Base-by-base conservation (phyloP, 1,284 basidiomycete species). In the Sporisorium reilianum region DNA sequence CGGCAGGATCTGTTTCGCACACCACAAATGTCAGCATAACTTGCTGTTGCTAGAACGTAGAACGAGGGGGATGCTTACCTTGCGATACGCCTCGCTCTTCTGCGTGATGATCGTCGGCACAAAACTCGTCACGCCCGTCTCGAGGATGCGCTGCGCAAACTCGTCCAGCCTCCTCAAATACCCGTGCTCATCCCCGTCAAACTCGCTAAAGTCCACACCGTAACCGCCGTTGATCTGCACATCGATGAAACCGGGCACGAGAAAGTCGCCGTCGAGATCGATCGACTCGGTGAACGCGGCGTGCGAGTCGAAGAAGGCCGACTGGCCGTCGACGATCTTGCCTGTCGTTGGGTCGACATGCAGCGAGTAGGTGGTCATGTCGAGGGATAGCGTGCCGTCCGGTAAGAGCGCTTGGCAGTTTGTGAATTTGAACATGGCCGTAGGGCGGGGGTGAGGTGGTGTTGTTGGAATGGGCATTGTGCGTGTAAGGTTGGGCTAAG, bases 221-320 rank as follows among this genome's bases (percentile, higher is more conserved):
- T 93, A 96, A 8, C 90, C 94, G 51, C 94, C 94, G 78, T 96
- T 93, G 73, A 93, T 90, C 79, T 93, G 92, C 28, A 91, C 89
- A 82, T 93, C 92, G 56, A 93, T 88, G 74, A 91, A 89, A 0
- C 92, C 92, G 5, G 92, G 91, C 78, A 91, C 91, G 72, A 26
- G 61, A 11, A 49, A 51, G 48, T 75, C 63, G 14, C 72, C 72
- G 16, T 62, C 63, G 0, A 75, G 48, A 41, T 75, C 72, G 51
- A 75, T 66, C 5, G 57, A 58, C 0, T 46, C 5, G 7, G 63
- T 60, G 23, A 66, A 70, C 0, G 58, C 59, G 3, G 38, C 14
- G 0, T 41, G 25, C 6, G 40, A 12, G 36, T 64, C 62, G 42
- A 70, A 75, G 42, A 75, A 75, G 11, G 67, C 72, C 6, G 40